Base-by-base conservation (phyloP, 164 flowering plant species). In the Stephania yunnanensis region DNA sequence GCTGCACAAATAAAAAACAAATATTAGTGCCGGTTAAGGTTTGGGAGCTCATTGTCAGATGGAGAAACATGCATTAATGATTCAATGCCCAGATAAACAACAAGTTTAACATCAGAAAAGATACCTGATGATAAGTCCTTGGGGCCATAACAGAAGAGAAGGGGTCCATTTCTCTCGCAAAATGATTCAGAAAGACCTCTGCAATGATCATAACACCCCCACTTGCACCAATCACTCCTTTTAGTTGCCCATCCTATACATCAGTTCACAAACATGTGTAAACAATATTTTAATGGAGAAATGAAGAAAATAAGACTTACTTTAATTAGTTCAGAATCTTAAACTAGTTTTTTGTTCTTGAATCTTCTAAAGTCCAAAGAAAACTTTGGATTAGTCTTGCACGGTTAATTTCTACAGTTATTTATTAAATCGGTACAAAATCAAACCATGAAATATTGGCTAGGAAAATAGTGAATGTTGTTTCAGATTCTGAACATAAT, bases 81-180 rank as follows among this genome's bases (percentile, higher is more conserved):
- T 12, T 48, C 53, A 48, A 12, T 48, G 53, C 13, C 53, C 53
- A 48, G 3, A 19, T 58, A 17, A 6, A 17, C 4, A 58, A 15
- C 65, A 17, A 3, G n/a, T 61, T 20, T 61, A n/a, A 61, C 29
- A 61, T n/a, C 25, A n/a, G 20, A 61, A 19, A 8, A 25, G 66
- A 30, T 20, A 91, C 93, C 95, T 87, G 79, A 77, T 88, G 89
- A 71, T 89, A 91, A 70, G 77, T n/a, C 69, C 92, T 86, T 53
- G 95, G 89, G 74, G 84, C 86, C 86, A 81, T 61, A 74, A 89
- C 86, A 75, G 91, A 82, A 25, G 89, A 78, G 9, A 91, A 61
- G 46, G 95, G 92, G 75, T 85, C 89, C 91, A 91, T 86, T 79
- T 84, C 83, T 68, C 52, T 78, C 44, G 75, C 81, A 71, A 88